Conservation (phyloP, 139 green algal species). For the Limnomonas spitsbergensis region DNA sequence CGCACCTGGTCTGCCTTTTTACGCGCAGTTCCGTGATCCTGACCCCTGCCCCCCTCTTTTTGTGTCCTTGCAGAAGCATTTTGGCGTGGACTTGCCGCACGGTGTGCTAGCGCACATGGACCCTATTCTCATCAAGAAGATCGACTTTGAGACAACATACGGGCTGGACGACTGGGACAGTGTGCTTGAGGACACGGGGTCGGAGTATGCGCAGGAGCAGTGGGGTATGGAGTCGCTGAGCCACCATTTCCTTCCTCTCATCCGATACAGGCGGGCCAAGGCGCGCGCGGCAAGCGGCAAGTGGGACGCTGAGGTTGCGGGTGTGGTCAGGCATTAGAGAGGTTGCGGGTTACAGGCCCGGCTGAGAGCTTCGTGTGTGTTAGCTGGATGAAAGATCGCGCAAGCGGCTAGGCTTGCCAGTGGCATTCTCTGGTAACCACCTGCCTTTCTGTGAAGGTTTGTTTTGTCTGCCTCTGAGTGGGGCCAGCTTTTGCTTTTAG, state of each 20-base stretch:
- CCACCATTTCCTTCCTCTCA: constrained; percentile 64
- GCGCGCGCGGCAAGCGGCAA: not conserved
- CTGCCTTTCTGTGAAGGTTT: too few species aligned
- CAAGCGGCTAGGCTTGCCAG: too few species aligned
- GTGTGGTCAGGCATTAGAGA: constrained; percentile 8
- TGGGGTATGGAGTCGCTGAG: constrained; percentile 55
- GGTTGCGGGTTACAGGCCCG: too few species aligned
- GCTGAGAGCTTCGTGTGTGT: too few species aligned
- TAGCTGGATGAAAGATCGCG: too few species aligned
- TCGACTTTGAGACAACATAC: constrained; percentile 63
- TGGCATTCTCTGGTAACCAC: too few species aligned
- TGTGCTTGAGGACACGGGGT: constrained; percentile 43
- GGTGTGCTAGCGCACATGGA: constrained; percentile 59
- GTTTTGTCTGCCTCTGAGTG: too few species aligned
- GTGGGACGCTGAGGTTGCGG: constrained; percentile 2
- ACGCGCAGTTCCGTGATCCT: too few species aligned
- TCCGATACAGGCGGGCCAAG: constrained; percentile 51
- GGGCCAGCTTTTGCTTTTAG: too few species aligned
- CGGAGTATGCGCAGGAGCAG: constrained; percentile 56
- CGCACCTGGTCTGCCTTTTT: too few species aligned
- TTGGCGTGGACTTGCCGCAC: constrained; percentile 57
- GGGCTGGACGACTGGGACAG: constrained; percentile 59
- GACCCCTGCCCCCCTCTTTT: too few species aligned
- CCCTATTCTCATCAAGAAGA: constrained; percentile 63
- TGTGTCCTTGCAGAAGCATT: constrained; percentile 39